Evolutionary conservation across 305 asterid genomes (phyloP).

Genomic region (Coffea humblotiana): DNA sequence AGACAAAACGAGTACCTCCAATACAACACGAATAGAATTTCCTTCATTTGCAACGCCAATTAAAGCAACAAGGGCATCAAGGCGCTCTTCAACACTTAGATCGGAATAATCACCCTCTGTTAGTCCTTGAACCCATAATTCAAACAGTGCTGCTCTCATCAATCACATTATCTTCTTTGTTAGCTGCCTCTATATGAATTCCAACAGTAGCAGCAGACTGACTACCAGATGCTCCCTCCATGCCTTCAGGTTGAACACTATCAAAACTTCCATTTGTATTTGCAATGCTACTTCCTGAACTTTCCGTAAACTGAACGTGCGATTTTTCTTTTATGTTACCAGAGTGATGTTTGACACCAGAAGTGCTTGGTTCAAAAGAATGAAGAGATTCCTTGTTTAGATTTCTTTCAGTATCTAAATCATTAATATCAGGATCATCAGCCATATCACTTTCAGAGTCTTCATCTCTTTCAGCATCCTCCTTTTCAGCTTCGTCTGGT

Average conservation of each 20-base stretch:
- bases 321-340: constrained; percentile 28
- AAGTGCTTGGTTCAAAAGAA: constrained; percentile 30
- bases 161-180: constrained; percentile 39
- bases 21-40: constrained; percentile 59
- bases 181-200: constrained; percentile 23
- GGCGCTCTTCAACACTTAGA: constrained; percentile 80
- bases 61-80: constrained; percentile 74
- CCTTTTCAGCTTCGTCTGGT: constrained; percentile 69
- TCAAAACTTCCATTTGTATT: constrained; percentile 24
- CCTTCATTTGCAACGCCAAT: constrained; percentile 89
- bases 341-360: constrained; percentile 25
- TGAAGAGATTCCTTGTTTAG: constrained; percentile 36
- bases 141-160: constrained; percentile 59
- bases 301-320: constrained; percentile 31
- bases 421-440: constrained; percentile 76
- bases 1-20: constrained; percentile 58
- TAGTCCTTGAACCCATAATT: constrained; percentile 87
- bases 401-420: constrained; percentile 48
- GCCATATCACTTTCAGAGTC: constrained; percentile 77
- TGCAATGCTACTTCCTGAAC: constrained; percentile 23
- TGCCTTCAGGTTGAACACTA: constrained; percentile 32
- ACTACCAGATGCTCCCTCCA: constrained; percentile 42
- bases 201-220: constrained; percentile 24
- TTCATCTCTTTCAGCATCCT: constrained; percentile 71
- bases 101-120: constrained; percentile 76